Base-by-base conservation (phyloP, 2,329 filamentous ascomycete genomes). In the Monosporascus cannonballus region DNA sequence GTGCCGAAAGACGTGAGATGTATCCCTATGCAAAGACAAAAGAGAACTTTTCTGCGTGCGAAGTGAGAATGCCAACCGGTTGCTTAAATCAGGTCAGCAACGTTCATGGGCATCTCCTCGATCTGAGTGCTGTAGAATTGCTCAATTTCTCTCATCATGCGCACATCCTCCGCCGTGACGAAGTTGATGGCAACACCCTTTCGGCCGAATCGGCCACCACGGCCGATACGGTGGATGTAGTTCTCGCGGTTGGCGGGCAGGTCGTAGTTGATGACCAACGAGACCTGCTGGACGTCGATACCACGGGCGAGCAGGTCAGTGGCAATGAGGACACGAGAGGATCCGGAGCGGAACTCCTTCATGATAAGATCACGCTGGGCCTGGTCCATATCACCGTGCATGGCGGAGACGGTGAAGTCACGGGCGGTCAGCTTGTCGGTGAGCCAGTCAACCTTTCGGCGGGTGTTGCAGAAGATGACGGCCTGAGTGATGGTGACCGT, bases 121-220 rank as follows among this genome's bases (percentile, higher is more conserved):
- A 99, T 97, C 81, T 99, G 94, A 75, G 94, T 99, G 85, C 90
- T 96, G 87, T 99, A 99, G 85, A 97, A 99, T 80, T 96, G 90
- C 77, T 99, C 94, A 67, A 99, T 99, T 78, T 99, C 94, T 74
- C 94, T 86, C 90, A 99, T 95, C 90, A 99, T 97, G 76, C 93
- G 91, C 69, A 99, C 94, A 77, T 99, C 94, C 64, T 99, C 94
- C 68, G 91, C 90, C 58, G 93, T 97, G 74, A 99, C 94, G 74
- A 99, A 99, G 90, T 99, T 99, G 85, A 99, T 99, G 70, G 94
- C 94, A 74, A 99, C 94, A 87, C 94, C 94, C 87, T 99, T 99
- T 76, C 94, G 91, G 76, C 94, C 94, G 81, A 99, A 99, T 82
- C 94, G 92, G 79, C 94, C 94, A 80, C 92, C 92, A 86, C 94